A percentile compares a stretch with the other conserved stretches of the same genome.
Evolutionary conservation across 164 flowering plant species (phyloP).

Genomic region (Aristolochia californica): DNA sequence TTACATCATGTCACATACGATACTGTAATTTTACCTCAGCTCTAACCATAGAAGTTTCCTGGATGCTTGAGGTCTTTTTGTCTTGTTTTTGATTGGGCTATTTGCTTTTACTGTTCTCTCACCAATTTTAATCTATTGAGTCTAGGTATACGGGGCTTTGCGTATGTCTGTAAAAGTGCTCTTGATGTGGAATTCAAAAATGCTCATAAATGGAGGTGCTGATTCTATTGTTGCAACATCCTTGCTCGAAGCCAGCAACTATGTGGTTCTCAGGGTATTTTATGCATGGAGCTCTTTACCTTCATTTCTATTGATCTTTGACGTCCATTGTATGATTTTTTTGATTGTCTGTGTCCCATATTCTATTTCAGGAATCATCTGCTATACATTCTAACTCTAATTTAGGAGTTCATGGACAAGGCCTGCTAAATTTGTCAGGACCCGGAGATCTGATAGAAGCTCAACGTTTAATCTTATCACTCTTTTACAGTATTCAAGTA

Average conservation of each 20-base stretch:
- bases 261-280: constrained; percentile 73
- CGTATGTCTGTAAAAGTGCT: constrained; percentile 91
- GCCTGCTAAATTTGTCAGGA: constrained; percentile 82
- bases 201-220: constrained; percentile 70
- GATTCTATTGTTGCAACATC: constrained; percentile 78
- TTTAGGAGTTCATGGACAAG: constrained; percentile 98
- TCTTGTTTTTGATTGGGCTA: neutral
- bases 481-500: constrained; percentile 87
- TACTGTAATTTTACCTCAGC: no score
- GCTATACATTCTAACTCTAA: constrained; percentile 91
- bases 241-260: constrained; percentile 87
- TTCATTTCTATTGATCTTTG: no score
- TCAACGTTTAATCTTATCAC: constrained; percentile 77
- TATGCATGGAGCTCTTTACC: neutral
- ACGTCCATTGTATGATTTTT: constrained; percentile 1
- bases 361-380: constrained; percentile 61
- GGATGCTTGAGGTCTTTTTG: neutral
- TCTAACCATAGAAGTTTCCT: neutral
- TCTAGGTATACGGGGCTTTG: constrained; percentile 81
- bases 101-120: neutral
- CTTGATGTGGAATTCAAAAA: constrained; percentile 86
- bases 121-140: constrained; percentile 1
- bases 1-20: no score
- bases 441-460: constrained; percentile 89
- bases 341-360: constrained; percentile 6